Base-by-base conservation (phyloP, 331 rosid genomes). In the Spiraea crenata region DNA sequence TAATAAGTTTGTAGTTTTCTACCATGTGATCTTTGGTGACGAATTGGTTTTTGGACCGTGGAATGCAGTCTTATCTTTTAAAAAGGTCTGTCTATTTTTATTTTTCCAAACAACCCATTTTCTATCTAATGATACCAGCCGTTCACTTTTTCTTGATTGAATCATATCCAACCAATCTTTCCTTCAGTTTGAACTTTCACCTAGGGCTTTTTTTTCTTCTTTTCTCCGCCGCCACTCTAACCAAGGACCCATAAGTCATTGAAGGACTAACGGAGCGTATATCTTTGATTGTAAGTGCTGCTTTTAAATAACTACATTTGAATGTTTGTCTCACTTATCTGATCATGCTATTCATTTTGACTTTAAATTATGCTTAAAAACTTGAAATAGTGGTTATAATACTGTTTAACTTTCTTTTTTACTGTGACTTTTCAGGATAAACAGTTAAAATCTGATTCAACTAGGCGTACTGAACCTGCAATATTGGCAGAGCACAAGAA, bases 401-500 rank as follows among this genome's bases (percentile, higher is more conserved):
- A 17, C 39, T 37, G 9, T 62, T 11, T 5, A 42, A 48, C 41
- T 66, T 25, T 65, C 68, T 75, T 58, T 49, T 9, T 50, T 35
- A 50, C 16, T 15, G 19, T 69, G 39, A 55, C n/a, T 66, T 84
- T 79, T 77, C 84, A 90, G 98, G 95, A 88, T 55, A 93, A 85
- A 74, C 54, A 81, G 69, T 74, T 90, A 77, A 93, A 79, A 60
- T 77, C 86, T 47, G 87, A 70, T 45, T 79, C 96, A 39, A 56
- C 78, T 3, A 82, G 84, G 78, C 74, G 62, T 35, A 57, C 65
- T 63, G 88, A 87, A 70, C 72, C 77, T 47, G 69, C 61, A 76
- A 85, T 93, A 82, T 71, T 90, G 72, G 71, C 88, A 8, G 77
- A 82, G 63, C 97, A 90, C 85, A 93, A 88, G 85, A 90, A 83